Conservation (phyloP, 176 grass and related monocot species). For the Eremochloa ophiuroides region DNA sequence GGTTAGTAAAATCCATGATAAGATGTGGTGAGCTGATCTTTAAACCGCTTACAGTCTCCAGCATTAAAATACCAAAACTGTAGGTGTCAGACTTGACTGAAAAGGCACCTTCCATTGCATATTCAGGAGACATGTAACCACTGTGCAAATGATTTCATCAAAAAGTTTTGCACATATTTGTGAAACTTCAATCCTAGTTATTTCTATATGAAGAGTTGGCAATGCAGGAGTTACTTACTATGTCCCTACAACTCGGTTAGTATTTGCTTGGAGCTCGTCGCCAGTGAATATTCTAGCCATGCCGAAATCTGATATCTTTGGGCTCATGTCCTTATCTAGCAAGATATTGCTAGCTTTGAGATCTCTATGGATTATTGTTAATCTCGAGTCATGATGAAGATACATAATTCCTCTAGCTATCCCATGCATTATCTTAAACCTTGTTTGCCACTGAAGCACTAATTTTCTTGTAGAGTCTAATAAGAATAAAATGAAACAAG, state of each 20-base stretch:
- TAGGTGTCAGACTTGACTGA: conserved; percentile 52
- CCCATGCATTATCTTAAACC: conserved; percentile 46
- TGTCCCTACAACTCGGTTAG: conserved; percentile 39
- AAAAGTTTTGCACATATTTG: neutral
- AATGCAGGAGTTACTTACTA: conserved; percentile 25
- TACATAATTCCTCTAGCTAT: conserved; percentile 56
- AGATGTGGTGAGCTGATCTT: conserved; percentile 31
- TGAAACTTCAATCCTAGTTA: neutral
- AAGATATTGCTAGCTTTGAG: conserved; percentile 54
- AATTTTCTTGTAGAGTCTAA: conserved; percentile 18
- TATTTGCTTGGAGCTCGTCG: conserved; percentile 26
- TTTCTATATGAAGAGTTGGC: neutral
- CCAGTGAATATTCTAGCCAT: conserved; percentile 45
- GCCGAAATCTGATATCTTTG: conserved; percentile 67
- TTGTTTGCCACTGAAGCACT: conserved; percentile 35
- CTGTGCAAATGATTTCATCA: neutral
- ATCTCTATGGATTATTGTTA: conserved; percentile 35
- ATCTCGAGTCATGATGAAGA: conserved; percentile 53
- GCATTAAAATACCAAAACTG: conserved; percentile 40
- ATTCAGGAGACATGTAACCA: conserved; percentile 62
- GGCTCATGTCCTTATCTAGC: conserved; percentile 27
- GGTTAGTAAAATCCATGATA: conserved; percentile 18
- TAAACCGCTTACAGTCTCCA: conserved; percentile 56
- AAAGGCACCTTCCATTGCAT: conserved; percentile 54
- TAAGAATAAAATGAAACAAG: neutral